Conservation (phyloP, 306 rosid species). For the Fagus crenata region DNA sequence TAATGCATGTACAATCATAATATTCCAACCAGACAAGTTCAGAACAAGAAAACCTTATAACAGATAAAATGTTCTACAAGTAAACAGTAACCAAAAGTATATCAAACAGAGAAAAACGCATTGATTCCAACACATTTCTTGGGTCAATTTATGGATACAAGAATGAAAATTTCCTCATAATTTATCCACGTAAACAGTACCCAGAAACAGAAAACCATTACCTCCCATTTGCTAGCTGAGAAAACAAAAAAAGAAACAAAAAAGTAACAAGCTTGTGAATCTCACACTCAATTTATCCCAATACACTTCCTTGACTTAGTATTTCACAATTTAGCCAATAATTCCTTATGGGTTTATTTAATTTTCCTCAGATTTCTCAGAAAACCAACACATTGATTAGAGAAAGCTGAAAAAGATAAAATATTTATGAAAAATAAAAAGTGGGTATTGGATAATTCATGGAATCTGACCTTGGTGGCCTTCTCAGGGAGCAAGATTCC, state of each 20-base stretch:
- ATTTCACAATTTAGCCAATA: too few relatives aligned
- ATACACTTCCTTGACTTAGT: too few relatives aligned
- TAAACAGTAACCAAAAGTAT: background rate
- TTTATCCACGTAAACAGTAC: slow-evolving; percentile 1
- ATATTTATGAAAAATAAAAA: slow-evolving; percentile 5
- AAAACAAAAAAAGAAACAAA: too few relatives aligned
- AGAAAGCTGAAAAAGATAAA: slow-evolving; percentile 17
- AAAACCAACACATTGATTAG: background rate
- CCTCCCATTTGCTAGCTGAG: background rate
- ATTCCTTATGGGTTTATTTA: background rate
- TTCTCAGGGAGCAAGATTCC: slow-evolving; percentile 66
- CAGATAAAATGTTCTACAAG: slow-evolving; percentile 8
- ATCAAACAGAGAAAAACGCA: background rate
- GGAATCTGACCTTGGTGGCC: slow-evolving; percentile 49
- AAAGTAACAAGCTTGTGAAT: background rate
- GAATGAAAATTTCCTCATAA: background rate
- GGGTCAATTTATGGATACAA: background rate
- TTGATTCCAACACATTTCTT: background rate
- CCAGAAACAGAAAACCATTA: background rate
- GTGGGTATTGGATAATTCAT: slow-evolving; percentile 8
- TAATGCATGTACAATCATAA: background rate
- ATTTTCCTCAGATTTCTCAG: background rate
- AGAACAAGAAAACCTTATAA: slow-evolving; percentile 4
- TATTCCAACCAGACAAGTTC: background rate
- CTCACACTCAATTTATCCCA: background rate